Evolutionary conservation across 2,329 filamentous ascomycete species (phyloP).

Genomic region (Calonectria crousiana): DNA sequence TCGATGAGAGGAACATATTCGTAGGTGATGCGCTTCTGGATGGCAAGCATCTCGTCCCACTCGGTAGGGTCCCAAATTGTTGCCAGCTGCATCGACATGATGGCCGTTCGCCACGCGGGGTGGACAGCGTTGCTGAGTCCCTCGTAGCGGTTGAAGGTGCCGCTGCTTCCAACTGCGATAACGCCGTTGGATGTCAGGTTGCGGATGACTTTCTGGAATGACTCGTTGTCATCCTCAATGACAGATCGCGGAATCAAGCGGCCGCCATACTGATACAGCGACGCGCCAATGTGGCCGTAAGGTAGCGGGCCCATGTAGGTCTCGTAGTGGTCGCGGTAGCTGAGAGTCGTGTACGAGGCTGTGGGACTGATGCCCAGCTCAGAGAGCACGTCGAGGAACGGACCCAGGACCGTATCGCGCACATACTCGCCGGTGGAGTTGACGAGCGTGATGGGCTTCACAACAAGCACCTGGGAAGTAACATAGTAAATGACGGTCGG

Average conservation of each 20-base stretch:
- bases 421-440: constrained; percentile 55
- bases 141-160: constrained; percentile 44
- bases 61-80: constrained; percentile 42
- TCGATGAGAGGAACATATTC: constrained; percentile 43
- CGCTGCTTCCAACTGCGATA: constrained; percentile 47
- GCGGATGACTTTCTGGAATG: constrained; percentile 46
- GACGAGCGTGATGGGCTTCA: constrained; percentile 60
- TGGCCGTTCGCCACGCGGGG: constrained; percentile 52
- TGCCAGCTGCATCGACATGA: constrained; percentile 48
- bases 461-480: constrained; percentile 48
- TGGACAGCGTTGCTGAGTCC: constrained; percentile 52
- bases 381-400: constrained; percentile 51
- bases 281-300: constrained; percentile 48
- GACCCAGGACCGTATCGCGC: constrained; percentile 52
- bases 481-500: constrained; percentile 57
- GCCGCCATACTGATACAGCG: constrained; percentile 50
- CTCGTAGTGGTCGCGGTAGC: constrained; percentile 47
- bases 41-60: constrained; percentile 45
- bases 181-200: constrained; percentile 48
- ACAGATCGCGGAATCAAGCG: constrained; percentile 51
- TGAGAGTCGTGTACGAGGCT: constrained; percentile 45
- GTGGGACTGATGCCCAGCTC: constrained; percentile 40
- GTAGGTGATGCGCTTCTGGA: constrained; percentile 47
- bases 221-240: constrained; percentile 45
- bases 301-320: constrained; percentile 52